Conservation (phyloP, 352 stramenopile species). For the Phytophthora sp. region DNA sequence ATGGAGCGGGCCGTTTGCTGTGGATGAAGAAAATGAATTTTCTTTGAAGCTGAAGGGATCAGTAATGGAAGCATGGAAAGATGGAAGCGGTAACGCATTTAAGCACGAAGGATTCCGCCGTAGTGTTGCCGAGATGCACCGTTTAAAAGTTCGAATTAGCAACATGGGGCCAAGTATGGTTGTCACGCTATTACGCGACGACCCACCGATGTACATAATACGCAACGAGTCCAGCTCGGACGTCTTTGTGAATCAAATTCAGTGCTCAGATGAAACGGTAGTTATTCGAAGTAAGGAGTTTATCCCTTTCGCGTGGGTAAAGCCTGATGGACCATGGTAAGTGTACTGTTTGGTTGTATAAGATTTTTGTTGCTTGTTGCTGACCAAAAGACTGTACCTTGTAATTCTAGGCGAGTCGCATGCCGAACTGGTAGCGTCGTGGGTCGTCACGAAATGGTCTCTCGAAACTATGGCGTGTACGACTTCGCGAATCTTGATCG, state of each 20-base stretch:
- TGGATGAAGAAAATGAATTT: slow-evolving; percentile 89
- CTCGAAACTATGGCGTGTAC: slow-evolving; percentile 73
- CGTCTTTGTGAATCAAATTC: slow-evolving; percentile 73
- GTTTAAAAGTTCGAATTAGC: slow-evolving; percentile 79
- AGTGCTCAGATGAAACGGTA: slow-evolving; percentile 67
- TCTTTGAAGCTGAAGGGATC: slow-evolving; percentile 74
- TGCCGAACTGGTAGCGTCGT: slow-evolving; percentile 63
- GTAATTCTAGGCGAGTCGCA: slow-evolving; percentile 72
- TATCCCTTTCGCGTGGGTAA: slow-evolving; percentile 82
- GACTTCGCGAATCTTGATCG: slow-evolving; percentile 87
- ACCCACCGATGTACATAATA: slow-evolving; percentile 87
- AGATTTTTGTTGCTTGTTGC: no score
- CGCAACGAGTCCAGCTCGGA: slow-evolving; percentile 83
- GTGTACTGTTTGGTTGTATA: no score
- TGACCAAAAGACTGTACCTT: no score
- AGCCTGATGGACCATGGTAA: slow-evolving; percentile 77
- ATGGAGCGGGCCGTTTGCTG: slow-evolving; percentile 83
- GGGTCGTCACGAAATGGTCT: slow-evolving; percentile 56
- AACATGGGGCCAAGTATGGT: slow-evolving; percentile 83
- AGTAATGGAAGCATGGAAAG: slow-evolving; percentile 57
- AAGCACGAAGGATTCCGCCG: slow-evolving; percentile 48
- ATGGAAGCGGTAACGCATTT: slow-evolving; percentile 39
- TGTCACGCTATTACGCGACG: slow-evolving; percentile 74
- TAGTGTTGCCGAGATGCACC: slow-evolving; percentile 58
- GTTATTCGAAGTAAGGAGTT: slow-evolving; percentile 76